These are phyloP conservation scores for Aspergillus heteromorphus DNA, from an alignment of 495 filamentous ascomycete genomes.

Conservation along the genomic window DNA sequence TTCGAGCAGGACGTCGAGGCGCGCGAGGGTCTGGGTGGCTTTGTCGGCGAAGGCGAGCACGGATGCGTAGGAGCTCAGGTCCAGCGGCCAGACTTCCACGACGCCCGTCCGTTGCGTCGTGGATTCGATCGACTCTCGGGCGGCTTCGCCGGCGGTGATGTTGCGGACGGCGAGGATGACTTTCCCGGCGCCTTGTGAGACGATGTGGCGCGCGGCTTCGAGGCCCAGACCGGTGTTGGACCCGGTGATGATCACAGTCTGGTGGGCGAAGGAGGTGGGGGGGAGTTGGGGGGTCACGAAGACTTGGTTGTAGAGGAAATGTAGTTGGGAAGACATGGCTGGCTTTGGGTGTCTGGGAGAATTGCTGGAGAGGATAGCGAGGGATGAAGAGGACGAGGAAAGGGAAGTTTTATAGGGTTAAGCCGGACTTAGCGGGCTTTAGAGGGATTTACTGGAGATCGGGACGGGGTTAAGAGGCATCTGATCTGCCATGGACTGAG, in stretches of 20 bases:
- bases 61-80: constrained; percentile 38
- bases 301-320: constrained; percentile 43
- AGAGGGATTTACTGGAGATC: too few relatives aligned
- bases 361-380: too few relatives aligned
- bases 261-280: constrained; percentile 27
- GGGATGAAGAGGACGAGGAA: too few relatives aligned
- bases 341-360: neutral
- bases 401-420: too few relatives aligned
- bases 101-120: constrained; percentile 27
- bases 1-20: constrained; percentile 37
- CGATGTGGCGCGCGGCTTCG: constrained; percentile 43
- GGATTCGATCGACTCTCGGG: constrained; percentile 26
- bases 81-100: constrained; percentile 52
- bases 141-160: constrained; percentile 38
- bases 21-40: constrained; percentile 22
- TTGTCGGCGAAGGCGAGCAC: constrained; percentile 37
- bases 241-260: constrained; percentile 50
- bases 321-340: neutral
- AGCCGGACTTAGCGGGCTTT: too few relatives aligned
- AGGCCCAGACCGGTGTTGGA: constrained; percentile 50
- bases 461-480: too few relatives aligned
- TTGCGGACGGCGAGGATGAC: constrained; percentile 54
- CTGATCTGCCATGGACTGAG: too few relatives aligned
- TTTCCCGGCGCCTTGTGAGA: constrained; percentile 36
- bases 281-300: constrained; percentile 34